phyloP scores from a whole-genome alignment of 2,329 filamentous ascomycete species.

The Aspergillus sclerotialis region DNA sequence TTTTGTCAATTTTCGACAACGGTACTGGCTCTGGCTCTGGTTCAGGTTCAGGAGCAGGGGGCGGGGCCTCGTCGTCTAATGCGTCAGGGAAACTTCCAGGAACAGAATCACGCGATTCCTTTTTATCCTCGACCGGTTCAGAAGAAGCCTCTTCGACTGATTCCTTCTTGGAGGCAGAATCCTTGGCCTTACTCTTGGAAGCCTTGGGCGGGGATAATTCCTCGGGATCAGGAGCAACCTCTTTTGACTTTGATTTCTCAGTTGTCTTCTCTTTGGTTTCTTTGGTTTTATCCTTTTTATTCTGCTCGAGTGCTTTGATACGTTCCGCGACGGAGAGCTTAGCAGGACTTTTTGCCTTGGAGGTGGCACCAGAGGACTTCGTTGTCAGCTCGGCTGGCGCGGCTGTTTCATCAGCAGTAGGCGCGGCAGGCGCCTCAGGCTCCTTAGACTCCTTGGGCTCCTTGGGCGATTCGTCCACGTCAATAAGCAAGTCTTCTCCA shows the following conservation, averaged over 20 bases:
- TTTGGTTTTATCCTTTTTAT: slow-evolving; percentile 33
- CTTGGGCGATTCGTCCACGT: slow-evolving; percentile 26
- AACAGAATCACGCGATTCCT: slow-evolving; percentile 36
- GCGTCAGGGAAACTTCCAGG: slow-evolving; percentile 54
- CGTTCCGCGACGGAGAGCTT: slow-evolving; percentile 47
- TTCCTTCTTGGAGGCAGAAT: slow-evolving; percentile 15
- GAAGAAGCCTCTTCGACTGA: slow-evolving; percentile 7
- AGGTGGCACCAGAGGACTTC: slow-evolving; percentile 27
- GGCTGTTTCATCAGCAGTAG: slow-evolving; percentile 33
- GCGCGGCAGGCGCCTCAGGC: slow-evolving; percentile 27
- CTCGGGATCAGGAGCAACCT: slow-evolving; percentile 6
- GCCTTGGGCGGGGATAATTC: too few species aligned
- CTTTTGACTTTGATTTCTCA: slow-evolving; percentile 19
- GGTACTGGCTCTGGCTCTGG: slow-evolving; percentile 12
- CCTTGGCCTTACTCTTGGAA: too few species aligned
- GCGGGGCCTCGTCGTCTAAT: slow-evolving; percentile 45
- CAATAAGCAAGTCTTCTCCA: slow-evolving; percentile 31
- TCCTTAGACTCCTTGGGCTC: slow-evolving; percentile 22
- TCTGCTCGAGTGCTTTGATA: slow-evolving; percentile 42
- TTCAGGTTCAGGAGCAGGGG: too few species aligned
- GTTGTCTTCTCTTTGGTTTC: slow-evolving; percentile 21
- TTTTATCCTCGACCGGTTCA: slow-evolving; percentile 25
- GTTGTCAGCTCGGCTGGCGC: slow-evolving; percentile 35
- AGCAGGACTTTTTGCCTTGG: slow-evolving; percentile 33
- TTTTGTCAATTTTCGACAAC: slow-evolving; percentile 20